phyloP scores from a whole-genome alignment of 371 early-diverging fungal species.

The Nematocida sp. region DNA sequence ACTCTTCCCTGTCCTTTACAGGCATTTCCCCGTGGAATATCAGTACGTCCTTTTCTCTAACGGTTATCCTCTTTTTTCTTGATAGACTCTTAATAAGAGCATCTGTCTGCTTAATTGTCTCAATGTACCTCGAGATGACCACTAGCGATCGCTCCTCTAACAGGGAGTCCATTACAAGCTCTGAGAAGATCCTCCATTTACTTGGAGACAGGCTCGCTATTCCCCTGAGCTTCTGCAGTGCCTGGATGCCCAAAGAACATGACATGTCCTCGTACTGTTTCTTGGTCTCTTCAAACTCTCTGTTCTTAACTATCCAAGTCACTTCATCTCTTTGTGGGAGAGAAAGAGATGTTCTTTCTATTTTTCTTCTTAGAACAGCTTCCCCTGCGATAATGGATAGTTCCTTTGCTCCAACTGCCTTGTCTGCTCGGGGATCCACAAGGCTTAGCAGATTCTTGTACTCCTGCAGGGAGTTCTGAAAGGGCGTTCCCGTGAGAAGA shows the following conservation, averaged over 20 bases:
- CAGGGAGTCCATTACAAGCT: constrained; percentile 21
- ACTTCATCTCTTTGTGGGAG: constrained; percentile 47
- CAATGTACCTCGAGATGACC: constrained; percentile 29
- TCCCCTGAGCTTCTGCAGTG: constrained; percentile 38
- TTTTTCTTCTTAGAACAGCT: constrained; percentile 46
- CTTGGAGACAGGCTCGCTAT: constrained; percentile 14
- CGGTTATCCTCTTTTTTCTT: constrained; percentile 5
- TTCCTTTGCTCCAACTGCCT: constrained; percentile 27
- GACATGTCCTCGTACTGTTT: neutral
- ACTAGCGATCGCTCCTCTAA: constrained; percentile 24
- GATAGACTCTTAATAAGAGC: constrained; percentile 2
- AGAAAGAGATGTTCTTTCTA: constrained; percentile 34
- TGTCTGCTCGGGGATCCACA: constrained; percentile 69
- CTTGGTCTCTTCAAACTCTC: constrained; percentile 22
- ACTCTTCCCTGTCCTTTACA: constrained; percentile 9
- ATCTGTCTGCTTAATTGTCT: constrained; percentile 18
- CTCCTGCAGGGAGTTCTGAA: constrained; percentile 94
- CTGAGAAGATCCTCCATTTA: constrained; percentile 31
- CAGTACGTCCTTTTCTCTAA: constrained; percentile 1
- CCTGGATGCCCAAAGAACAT: constrained; percentile 16
- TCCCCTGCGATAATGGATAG: constrained; percentile 38
- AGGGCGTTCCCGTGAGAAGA: constrained; percentile 92
- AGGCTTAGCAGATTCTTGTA: constrained; percentile 96
- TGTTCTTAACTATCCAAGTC: constrained; percentile 47
- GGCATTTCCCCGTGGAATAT: constrained; percentile 50